These are phyloP conservation scores for Ascochyta clinopodiicola DNA, from an alignment of 2,329 filamentous ascomycete species.

Conservation along the genomic window DNA sequence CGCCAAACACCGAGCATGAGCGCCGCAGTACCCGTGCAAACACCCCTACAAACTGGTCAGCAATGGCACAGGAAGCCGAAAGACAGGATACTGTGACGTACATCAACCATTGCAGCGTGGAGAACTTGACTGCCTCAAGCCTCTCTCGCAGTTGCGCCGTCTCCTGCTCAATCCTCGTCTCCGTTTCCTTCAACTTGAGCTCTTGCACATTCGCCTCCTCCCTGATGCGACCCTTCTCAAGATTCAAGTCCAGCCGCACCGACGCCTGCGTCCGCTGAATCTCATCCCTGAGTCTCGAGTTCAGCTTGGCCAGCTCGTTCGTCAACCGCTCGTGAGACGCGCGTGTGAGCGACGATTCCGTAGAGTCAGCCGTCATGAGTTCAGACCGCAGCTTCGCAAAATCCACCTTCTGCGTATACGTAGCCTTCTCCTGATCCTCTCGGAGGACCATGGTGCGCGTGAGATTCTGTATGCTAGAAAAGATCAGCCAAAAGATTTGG, in stretches of 20 bases:
- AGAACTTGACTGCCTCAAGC: constrained; percentile 96
- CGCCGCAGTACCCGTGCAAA: constrained; percentile 70
- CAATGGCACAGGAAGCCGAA: neutral
- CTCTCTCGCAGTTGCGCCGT: constrained; percentile 88
- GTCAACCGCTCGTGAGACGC: constrained; percentile 89
- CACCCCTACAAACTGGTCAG: constrained; percentile 57
- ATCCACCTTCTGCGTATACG: constrained; percentile 87
- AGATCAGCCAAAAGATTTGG: neutral
- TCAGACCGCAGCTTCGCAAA: constrained; percentile 97
- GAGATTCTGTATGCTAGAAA: constrained; percentile 84
- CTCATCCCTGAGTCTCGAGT: constrained; percentile 87
- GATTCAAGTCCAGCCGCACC: constrained; percentile 88
- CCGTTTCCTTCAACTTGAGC: constrained; percentile 97
- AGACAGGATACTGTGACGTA: constrained; percentile 59
- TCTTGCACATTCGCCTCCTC: constrained; percentile 97
- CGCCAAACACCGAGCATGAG: constrained; percentile 72
- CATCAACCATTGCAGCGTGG: constrained; percentile 97
- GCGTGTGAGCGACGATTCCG: constrained; percentile 86
- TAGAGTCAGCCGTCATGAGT: constrained; percentile 88
- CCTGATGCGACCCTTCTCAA: constrained; percentile 94
- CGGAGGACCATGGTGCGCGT: constrained; percentile 97
- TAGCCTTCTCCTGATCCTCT: constrained; percentile 85
- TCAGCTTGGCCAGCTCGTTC: constrained; percentile 94
- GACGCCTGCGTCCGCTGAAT: constrained; percentile 93
- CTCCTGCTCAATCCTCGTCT: constrained; percentile 98